Percentiles rank a stretch among this genome's conserved stretches.
These are phyloP conservation scores for Ophidiomyces ophidiicola DNA, from an alignment of 2,329 filamentous ascomycete species.

Conservation along the genomic window DNA sequence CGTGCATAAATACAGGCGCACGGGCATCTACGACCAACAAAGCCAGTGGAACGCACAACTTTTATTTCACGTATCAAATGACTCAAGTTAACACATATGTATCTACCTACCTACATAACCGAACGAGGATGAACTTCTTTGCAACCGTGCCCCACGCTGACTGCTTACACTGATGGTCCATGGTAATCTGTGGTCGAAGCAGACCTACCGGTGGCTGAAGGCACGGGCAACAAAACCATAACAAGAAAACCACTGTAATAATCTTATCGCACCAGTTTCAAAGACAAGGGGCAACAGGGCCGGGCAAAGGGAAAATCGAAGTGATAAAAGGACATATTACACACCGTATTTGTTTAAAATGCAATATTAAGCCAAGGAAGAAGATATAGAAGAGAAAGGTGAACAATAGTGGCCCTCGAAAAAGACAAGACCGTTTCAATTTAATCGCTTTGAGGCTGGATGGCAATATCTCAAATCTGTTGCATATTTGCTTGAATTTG, in stretches of 20 bases:
- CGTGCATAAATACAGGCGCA: too few relatives aligned
- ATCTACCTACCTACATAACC: too few relatives aligned
- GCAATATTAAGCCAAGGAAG: slow-evolving; percentile 2
- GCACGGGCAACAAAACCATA: neutral
- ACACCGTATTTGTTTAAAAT: slow-evolving; percentile 2
- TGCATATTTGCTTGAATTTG: too few relatives aligned
- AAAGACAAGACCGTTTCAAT: neutral
- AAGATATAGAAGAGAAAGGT: slow-evolving; percentile 1
- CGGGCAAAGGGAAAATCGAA: neutral
- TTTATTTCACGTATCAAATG: too few relatives aligned
- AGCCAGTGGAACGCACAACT: too few relatives aligned
- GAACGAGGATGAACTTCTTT: too few relatives aligned
- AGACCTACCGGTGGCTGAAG: neutral
- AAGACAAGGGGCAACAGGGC: neutral
- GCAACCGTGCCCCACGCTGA: too few relatives aligned
- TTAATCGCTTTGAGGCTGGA: neutral
- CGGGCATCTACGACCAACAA: too few relatives aligned
- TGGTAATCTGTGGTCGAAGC: neutral
- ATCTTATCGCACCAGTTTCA: neutral
- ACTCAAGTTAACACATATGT: too few relatives aligned
- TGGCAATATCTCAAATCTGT: too few relatives aligned
- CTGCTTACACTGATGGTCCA: too few relatives aligned
- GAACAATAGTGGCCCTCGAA: neutral
- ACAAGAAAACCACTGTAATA: neutral
- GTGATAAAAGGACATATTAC: slow-evolving; percentile 1